Percentiles rank a stretch among this genome's conserved stretches.
These are phyloP conservation scores for Aristolochia californica DNA, from an alignment of 164 flowering plant species.

Conservation along the genomic window DNA sequence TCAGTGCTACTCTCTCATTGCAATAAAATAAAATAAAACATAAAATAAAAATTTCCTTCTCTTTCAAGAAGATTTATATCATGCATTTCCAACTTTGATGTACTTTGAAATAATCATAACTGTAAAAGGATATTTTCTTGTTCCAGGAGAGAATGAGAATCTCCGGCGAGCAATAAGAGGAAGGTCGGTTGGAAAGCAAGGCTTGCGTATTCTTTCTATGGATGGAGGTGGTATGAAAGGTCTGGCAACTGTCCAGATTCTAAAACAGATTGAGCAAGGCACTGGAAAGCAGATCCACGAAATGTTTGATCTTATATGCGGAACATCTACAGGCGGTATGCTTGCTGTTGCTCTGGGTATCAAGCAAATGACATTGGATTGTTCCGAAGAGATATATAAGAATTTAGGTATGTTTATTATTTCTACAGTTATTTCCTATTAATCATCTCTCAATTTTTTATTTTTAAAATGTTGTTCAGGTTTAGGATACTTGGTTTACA, in stretches of 20 bases:
- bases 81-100: too few species aligned
- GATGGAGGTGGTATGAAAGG: slow-evolving; percentile 99
- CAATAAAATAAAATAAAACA: too few species aligned
- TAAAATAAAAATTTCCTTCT: too few species aligned
- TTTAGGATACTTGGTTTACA: too few species aligned
- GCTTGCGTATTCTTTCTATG: slow-evolving; percentile 91
- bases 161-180: slow-evolving; percentile 86
- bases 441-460: too few species aligned
- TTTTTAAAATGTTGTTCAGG: too few species aligned
- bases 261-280: slow-evolving; percentile 83
- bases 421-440: not conserved
- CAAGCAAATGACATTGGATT: slow-evolving; percentile 71
- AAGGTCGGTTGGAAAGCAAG: slow-evolving; percentile 75
- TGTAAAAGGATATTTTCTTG: not conserved
- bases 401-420: slow-evolving; percentile 73
- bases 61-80: too few species aligned
- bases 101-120: too few species aligned
- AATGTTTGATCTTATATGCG: slow-evolving; percentile 94
- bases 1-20: too few species aligned
- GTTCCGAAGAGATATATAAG: slow-evolving; percentile 97
- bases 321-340: slow-evolving; percentile 99
- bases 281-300: slow-evolving; percentile 94
- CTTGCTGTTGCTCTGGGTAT: slow-evolving; percentile 97
- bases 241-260: slow-evolving; percentile 86
- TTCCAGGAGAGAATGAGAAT: slow-evolving; percentile 85